A percentile compares a stretch with the other conserved stretches of the same genome.
Conservation (phyloP, 768 basidiomycete species). For the Auriscalpium microsporum region DNA sequence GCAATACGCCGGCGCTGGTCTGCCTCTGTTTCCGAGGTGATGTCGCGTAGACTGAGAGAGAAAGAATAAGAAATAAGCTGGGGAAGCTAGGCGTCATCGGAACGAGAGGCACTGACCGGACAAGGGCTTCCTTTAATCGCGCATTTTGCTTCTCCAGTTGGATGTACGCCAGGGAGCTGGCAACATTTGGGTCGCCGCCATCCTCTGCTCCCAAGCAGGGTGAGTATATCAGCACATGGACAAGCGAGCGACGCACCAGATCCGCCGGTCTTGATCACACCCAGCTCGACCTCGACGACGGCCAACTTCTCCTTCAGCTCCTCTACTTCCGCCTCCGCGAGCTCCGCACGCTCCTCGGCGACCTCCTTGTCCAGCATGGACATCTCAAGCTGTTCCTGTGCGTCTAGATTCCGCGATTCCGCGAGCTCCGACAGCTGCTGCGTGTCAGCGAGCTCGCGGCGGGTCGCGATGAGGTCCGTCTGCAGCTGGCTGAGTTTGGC, state of each 20-base stretch:
- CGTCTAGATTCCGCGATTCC: constrained; percentile 64
- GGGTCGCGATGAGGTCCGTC: constrained; percentile 66
- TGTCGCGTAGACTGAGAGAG: constrained; percentile 64
- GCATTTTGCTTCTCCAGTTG: constrained; percentile 98
- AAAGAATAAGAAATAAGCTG: background rate
- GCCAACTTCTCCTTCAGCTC: constrained; percentile 72
- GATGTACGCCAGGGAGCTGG: constrained; percentile 58
- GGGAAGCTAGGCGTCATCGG: background rate
- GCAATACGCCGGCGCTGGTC: constrained; percentile 73
- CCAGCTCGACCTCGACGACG: constrained; percentile 75
- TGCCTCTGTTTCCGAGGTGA: constrained; percentile 79
- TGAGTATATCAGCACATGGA: background rate
- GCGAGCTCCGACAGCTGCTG: constrained; percentile 66
- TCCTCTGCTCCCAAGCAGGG: constrained; percentile 15
- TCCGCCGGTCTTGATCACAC: constrained; percentile 59
- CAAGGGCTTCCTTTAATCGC: constrained; percentile 86
- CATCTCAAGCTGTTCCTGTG: constrained; percentile 91
- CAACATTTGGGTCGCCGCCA: constrained; percentile 27
- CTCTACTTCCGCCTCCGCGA: constrained; percentile 69
- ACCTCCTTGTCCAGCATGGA: constrained; percentile 92
- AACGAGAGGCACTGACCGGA: constrained; percentile 45
- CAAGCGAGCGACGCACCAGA: constrained; percentile 11
- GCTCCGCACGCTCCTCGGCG: constrained; percentile 86
- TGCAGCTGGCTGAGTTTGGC: constrained; percentile 78
- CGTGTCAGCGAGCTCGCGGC: constrained; percentile 70